A percentile compares a stretch with the other conserved stretches of the same genome.
These are phyloP conservation scores for Hansenula lynferdii DNA, from an alignment of 1,139 yeast genomes.

Conservation along the genomic window DNA sequence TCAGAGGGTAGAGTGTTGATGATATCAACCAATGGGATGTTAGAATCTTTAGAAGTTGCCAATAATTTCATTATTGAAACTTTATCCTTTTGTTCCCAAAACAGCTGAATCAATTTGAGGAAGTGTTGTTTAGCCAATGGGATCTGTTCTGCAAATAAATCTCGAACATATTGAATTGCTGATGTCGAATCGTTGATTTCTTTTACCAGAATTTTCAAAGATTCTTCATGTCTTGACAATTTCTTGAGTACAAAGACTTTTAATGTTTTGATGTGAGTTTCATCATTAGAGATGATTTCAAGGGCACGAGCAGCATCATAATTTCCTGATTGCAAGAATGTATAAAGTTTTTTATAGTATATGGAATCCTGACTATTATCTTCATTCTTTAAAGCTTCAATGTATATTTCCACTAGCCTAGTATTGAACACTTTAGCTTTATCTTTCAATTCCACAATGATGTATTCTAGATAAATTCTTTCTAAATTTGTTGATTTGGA, in stretches of 20 bases:
- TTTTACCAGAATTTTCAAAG: conserved; percentile 57
- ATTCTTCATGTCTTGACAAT: conserved; percentile 58
- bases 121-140: conserved; percentile 32
- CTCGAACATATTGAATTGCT: conserved; percentile 60
- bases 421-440: conserved; percentile 45
- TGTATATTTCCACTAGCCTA: conserved; percentile 51
- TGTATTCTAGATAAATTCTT: conserved; percentile 55
- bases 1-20: conserved; percentile 47
- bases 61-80: conserved; percentile 41
- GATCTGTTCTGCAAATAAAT: conserved; percentile 40
- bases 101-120: conserved; percentile 29
- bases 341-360: conserved; percentile 29
- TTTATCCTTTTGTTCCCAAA: conserved; percentile 24
- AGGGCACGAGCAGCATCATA: conserved; percentile 37
- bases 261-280: conserved; percentile 30
- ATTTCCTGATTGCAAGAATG: conserved; percentile 12
- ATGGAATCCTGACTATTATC: conserved; percentile 6
- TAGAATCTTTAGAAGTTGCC: conserved; percentile 44
- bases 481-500: conserved; percentile 22
- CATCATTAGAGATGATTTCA: conserved; percentile 24
- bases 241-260: conserved; percentile 56
- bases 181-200: conserved; percentile 52
- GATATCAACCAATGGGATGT: conserved; percentile 43
- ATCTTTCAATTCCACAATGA: conserved; percentile 40
- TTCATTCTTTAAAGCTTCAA: conserved; percentile 25